These are phyloP conservation scores for Chenopodium suecicum DNA, from an alignment of 148 eudicot species.

Conservation along the genomic window DNA sequence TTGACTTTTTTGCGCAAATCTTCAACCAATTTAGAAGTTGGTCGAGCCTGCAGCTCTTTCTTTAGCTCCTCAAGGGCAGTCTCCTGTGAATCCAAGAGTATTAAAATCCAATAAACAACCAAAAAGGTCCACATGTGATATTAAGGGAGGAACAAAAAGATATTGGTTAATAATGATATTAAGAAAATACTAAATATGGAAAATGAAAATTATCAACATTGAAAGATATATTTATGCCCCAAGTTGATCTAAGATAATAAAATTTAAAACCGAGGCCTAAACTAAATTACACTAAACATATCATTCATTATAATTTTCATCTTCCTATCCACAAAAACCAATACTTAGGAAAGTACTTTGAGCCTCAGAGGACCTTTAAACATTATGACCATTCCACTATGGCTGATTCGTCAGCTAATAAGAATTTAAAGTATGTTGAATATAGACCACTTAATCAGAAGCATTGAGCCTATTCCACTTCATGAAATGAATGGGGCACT, in stretches of 20 bases:
- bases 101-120: not conserved
- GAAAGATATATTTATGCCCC: not conserved
- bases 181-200: not conserved
- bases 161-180: not conserved
- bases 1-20: conserved; percentile 95
- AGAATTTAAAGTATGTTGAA: no score
- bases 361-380: no score
- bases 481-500: not conserved
- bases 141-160: not conserved
- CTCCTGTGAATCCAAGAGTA: conserved; percentile 52
- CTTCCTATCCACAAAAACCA: no score
- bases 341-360: no score
- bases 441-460: no score
- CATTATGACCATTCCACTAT: no score
- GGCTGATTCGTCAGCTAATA: not conserved
- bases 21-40: conserved; percentile 84
- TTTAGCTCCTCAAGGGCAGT: conserved; percentile 65
- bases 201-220: not conserved
- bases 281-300: no score
- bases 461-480: not conserved
- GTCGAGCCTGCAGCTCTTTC: conserved; percentile 88
- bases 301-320: no score
- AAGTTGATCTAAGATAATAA: not conserved
- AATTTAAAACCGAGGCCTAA: no score
- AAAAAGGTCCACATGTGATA: not conserved